phyloP scores from a whole-genome alignment of 2,329 filamentous ascomycete genomes.

The Xylariaceae sp. region DNA sequence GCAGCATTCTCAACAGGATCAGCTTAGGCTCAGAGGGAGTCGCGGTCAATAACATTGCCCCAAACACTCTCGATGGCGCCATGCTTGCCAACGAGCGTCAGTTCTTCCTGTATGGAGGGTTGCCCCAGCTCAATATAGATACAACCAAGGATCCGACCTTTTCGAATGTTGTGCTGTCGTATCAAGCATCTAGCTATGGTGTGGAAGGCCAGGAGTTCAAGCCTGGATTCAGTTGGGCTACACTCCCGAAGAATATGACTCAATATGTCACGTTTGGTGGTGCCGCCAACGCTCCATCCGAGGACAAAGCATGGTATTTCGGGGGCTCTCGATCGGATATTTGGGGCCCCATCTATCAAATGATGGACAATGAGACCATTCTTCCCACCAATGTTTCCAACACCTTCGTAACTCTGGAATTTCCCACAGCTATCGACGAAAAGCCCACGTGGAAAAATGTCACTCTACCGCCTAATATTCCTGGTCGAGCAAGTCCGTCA shows the following conservation, averaged over 20 bases:
- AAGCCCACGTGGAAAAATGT: slow-evolving; percentile 53
- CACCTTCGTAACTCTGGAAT: slow-evolving; percentile 55
- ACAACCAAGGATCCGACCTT: slow-evolving; percentile 36
- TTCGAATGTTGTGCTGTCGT: slow-evolving; percentile 43
- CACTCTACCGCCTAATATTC: slow-evolving; percentile 45
- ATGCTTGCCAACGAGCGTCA: slow-evolving; percentile 61
- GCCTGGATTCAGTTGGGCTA: slow-evolving; percentile 38
- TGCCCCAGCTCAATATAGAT: slow-evolving; percentile 28
- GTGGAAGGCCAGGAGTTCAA: slow-evolving; percentile 38
- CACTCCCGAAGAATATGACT: slow-evolving; percentile 45
- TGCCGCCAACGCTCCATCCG: slow-evolving; percentile 59
- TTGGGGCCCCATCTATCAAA: slow-evolving; percentile 45
- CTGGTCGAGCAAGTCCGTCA: slow-evolving; percentile 57
- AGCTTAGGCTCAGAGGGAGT: slow-evolving; percentile 44
- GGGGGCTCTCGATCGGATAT: slow-evolving; percentile 52
- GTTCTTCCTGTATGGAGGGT: slow-evolving; percentile 60
- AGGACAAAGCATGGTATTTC: slow-evolving; percentile 68
- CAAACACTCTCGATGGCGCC: slow-evolving; percentile 56
- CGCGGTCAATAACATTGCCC: slow-evolving; percentile 45
- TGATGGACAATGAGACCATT: slow-evolving; percentile 31
- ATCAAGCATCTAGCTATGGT: slow-evolving; percentile 51
- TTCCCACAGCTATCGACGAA: slow-evolving; percentile 37
- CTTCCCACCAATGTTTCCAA: slow-evolving; percentile 46
- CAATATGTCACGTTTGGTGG: slow-evolving; percentile 62
- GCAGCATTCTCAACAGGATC: slow-evolving; percentile 43